A percentile compares a stretch with the other conserved stretches of the same genome.
These are phyloP conservation scores for Calophaca sinica DNA, from an alignment of 306 rosid species.

Conservation along the genomic window DNA sequence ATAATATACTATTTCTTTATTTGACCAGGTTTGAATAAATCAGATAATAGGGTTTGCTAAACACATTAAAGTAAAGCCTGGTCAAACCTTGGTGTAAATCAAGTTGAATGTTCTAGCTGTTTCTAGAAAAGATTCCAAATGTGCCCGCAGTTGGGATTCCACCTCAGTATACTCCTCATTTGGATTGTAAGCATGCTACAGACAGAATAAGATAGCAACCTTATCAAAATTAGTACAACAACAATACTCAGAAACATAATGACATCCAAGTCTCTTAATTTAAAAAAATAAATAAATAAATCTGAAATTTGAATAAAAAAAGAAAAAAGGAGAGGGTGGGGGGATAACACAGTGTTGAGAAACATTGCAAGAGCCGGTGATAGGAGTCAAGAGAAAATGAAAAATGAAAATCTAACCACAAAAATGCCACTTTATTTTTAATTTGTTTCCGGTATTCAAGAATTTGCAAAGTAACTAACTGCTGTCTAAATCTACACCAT, in stretches of 20 bases:
- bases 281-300: background rate
- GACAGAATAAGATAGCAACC: conserved; percentile 36
- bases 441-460: background rate
- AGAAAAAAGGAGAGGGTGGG: background rate
- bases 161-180: conserved; percentile 87
- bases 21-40: conserved; percentile 25
- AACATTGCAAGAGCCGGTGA: conserved; percentile 13
- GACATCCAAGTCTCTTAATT: conserved; percentile 9
- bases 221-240: conserved; percentile 36
- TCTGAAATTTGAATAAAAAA: background rate
- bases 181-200: conserved; percentile 91
- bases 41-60: background rate
- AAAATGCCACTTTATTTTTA: conserved; percentile 6
- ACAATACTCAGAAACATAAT: conserved; percentile 1
- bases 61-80: conserved; percentile 18
- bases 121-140: conserved; percentile 91
- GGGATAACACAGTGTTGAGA: background rate
- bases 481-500: background rate
- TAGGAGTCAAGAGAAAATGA: background rate
- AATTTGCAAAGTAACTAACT: conserved; percentile 6
- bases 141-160: conserved; percentile 83
- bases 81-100: conserved; percentile 86
- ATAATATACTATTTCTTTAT: conserved; percentile 1
- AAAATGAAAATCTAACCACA: background rate
- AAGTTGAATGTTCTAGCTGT: conserved; percentile 90